Base-by-base conservation (phyloP, 2,329 filamentous ascomycete genomes). In the Aspergillus sp. region DNA sequence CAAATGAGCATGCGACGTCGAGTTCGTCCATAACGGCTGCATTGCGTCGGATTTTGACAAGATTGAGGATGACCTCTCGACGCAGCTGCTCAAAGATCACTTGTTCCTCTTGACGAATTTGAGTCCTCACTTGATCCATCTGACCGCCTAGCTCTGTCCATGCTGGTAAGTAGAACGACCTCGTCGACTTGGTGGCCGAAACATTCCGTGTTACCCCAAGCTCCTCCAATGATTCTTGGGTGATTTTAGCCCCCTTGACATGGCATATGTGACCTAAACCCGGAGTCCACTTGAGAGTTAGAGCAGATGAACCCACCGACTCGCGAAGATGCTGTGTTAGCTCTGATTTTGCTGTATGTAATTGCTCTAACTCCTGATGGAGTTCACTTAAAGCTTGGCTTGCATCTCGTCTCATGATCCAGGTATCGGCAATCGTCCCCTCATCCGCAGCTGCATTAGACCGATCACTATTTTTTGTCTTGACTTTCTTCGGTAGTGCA, bases 11-110 rank as follows among this genome's bases (percentile, higher is more conserved):
- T 2, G 90, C 86, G 39, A 99, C 90, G 76, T 99, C 95, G 8
- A 99, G 85, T 75, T 97, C 93, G 73, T 98, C 94, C 19, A 99
- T 85, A 1, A 97, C 90, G n/a, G 87, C 84, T 10, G 94, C 93
- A 75, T 97, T 98, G 59, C 90, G 90, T 5, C 95, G 89, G 13
- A 99, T 85, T 69, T 89, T 91, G 64, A 97, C 87, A 3, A 99
- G 84, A 68, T 93, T 94, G 50, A 85, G 79, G 4, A 98, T 87
- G 0, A 97, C 92, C 54, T 86, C 82, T 62, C 88, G 85, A 30
- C 94, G 89, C 8, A 99, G 82, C 5, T 83, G 78, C 59, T 86
- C 82, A 67, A 98, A 92, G 7, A 99, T 89, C 48, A 85, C 84
- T 69, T 92, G 86, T 78, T 99, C 95, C 75, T 97, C 95, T 60